These are phyloP conservation scores for Claviceps africana DNA, from an alignment of 2,329 filamentous ascomycete genomes.

Conservation along the genomic window DNA sequence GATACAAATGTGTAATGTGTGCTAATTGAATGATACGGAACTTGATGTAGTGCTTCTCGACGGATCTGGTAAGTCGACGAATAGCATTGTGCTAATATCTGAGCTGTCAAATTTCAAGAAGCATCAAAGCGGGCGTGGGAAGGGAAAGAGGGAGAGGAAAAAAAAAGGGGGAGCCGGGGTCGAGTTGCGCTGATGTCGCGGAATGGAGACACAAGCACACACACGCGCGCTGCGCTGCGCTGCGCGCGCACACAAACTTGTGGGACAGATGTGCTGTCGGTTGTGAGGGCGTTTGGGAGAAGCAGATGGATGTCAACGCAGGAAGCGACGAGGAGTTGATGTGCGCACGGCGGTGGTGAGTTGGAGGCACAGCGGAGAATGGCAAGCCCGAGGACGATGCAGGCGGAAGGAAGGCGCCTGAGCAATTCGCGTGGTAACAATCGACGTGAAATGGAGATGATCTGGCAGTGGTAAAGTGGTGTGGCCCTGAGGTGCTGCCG, in stretches of 20 bases:
- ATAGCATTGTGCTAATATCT: conserved; percentile 5
- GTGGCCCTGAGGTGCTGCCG: neutral
- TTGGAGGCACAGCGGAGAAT: neutral
- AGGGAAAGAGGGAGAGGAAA: neutral
- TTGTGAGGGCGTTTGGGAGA: neutral
- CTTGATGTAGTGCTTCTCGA: neutral
- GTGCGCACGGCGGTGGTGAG: neutral
- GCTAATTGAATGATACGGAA: neutral
- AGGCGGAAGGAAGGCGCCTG: neutral
- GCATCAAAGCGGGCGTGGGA: conserved; percentile 1
- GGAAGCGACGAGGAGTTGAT: neutral
- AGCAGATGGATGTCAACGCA: neutral
- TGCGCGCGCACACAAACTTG: neutral
- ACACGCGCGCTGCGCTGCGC: too few relatives aligned
- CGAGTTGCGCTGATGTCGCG: neutral
- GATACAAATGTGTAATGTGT: neutral
- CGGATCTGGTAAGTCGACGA: conserved; percentile 2
- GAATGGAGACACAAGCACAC: neutral
- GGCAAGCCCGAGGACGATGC: neutral
- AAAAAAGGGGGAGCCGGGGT: neutral
- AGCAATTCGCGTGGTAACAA: neutral
- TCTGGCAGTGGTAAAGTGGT: neutral
- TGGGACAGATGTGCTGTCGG: neutral
- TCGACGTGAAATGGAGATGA: neutral
- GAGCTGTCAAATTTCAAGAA: neutral